Evolutionary conservation across 768 basidiomycete species (phyloP).

Genomic region (Lactarius tabidus): DNA sequence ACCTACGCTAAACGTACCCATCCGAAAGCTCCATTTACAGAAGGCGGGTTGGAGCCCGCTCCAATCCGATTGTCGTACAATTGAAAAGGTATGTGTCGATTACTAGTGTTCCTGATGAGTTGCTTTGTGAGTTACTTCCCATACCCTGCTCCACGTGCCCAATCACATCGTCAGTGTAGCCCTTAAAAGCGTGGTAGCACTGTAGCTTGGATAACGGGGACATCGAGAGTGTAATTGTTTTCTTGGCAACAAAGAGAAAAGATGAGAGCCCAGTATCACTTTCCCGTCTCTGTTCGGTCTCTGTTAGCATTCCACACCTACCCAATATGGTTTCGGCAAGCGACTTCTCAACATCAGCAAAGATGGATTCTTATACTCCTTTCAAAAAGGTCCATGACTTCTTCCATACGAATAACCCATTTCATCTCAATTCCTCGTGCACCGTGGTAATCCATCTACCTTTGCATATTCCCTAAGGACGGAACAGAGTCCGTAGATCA

Average conservation of each 20-base stretch:
- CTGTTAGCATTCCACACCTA: neutral
- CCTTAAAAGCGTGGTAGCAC: neutral
- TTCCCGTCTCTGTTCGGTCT: neutral
- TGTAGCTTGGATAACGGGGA: neutral
- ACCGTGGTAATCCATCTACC: neutral
- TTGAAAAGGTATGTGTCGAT: neutral
- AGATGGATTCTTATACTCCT: neutral
- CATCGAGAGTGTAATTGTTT: neutral
- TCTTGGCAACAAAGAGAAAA: neutral
- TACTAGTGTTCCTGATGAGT: neutral
- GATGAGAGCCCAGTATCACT: neutral
- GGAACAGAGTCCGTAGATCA: neutral
- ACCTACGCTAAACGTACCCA: neutral
- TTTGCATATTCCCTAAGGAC: too few species aligned
- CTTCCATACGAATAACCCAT: neutral
- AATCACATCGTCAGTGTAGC: neutral
- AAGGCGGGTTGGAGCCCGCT: neutral
- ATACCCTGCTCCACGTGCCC: neutral
- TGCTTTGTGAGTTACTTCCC: neutral
- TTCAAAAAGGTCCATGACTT: neutral
- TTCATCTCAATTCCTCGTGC: neutral
- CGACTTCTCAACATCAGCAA: neutral
- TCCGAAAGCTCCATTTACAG: neutral
- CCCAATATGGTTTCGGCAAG: neutral
- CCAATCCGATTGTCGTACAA: too few species aligned